Base-by-base conservation (phyloP, 805 yeast genomes). In the Yarrowia sp. region DNA sequence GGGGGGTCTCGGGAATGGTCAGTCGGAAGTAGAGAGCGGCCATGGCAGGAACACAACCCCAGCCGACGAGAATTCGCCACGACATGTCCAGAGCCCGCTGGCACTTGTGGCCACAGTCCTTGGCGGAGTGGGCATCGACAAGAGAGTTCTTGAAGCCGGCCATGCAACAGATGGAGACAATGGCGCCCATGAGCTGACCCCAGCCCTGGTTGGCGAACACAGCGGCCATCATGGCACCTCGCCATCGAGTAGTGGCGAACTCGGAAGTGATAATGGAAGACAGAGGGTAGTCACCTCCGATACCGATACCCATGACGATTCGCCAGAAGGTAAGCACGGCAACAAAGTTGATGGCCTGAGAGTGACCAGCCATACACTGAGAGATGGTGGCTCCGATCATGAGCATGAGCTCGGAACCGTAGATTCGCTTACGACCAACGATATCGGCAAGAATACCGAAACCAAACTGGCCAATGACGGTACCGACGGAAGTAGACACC, bases 161-260 rank as follows among this genome's bases (percentile, higher is more conserved):
- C 70, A 90, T 88, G 73, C 85, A 81, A 66, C 89, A 73, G 67
- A 91, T 78, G 66, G 96, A 90, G 71, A 91, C 89, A 69, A 91
- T 80, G 84, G 96, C 96, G 67, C 91, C 96, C 15, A 86, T 74
- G 67, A 92, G 83, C 81, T 92, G 97, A 77, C 98, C 98, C 86
- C 95, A 85, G 79, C 97, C 98, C 80, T 92, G 98, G 81, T 91
- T 92, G 65, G 97, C 93, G 77, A 92, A 92, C 65, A 91, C 97
- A 31, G 97, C 96, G 74, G 90, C 92, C 96, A 91, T 91, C 71
- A 90, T 90, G 69, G 97, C 96, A 83, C 97, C 97, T 86, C 97
- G 89, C 96, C 96, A 91, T 78, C 89, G 90, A 70, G 97, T 90
- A 66, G 97, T 90, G 31, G 97, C 84, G 73, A 91, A 91, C 81